Evolutionary conservation across 1,284 basidiomycete genomes (phyloP).

Genomic region (Flammula alnicola): DNA sequence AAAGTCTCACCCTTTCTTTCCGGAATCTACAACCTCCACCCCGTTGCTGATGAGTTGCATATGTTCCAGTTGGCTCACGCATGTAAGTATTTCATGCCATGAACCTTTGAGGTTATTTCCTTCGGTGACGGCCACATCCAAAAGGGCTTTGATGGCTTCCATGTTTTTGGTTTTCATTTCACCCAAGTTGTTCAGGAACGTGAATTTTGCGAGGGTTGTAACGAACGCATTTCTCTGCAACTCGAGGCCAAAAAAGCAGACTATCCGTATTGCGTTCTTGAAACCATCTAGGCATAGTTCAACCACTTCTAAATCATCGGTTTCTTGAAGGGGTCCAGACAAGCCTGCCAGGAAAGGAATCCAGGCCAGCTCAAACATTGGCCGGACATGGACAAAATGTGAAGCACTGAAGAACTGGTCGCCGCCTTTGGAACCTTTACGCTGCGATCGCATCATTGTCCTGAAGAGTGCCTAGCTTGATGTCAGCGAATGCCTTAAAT

Average conservation of each 20-base stretch:
- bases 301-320: slow-evolving; percentile 90
- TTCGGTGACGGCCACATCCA: slow-evolving; percentile 92
- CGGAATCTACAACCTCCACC: slow-evolving; percentile 81
- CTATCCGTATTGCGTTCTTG: slow-evolving; percentile 91
- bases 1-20: slow-evolving; percentile 82
- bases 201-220: slow-evolving; percentile 96
- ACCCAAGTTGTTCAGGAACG: slow-evolving; percentile 93
- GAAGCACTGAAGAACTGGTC: slow-evolving; percentile 96
- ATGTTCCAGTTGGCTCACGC: slow-evolving; percentile 95
- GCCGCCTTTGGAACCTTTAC: slow-evolving; percentile 70
- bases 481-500: too few relatives aligned
- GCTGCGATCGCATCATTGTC: slow-evolving; percentile 87
- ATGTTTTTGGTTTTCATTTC: slow-evolving; percentile 99
- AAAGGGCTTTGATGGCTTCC: slow-evolving; percentile 93
- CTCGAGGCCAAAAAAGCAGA: slow-evolving; percentile 94
- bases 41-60: slow-evolving; percentile 96
- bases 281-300: slow-evolving; percentile 94
- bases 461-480: slow-evolving; percentile 90
- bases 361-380: slow-evolving; percentile 99
- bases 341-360: slow-evolving; percentile 94
- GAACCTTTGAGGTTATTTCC: slow-evolving; percentile 93
- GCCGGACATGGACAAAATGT: slow-evolving; percentile 91
- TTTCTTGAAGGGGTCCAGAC: slow-evolving; percentile 90
- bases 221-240: slow-evolving; percentile 96
- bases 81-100: slow-evolving; percentile 95